Evolutionary conservation across 176 grass and related monocot species (phyloP), one percentile per base, ranked within the genome.

Genomic region (sorghum (Sorghum bicolor)): DNA sequence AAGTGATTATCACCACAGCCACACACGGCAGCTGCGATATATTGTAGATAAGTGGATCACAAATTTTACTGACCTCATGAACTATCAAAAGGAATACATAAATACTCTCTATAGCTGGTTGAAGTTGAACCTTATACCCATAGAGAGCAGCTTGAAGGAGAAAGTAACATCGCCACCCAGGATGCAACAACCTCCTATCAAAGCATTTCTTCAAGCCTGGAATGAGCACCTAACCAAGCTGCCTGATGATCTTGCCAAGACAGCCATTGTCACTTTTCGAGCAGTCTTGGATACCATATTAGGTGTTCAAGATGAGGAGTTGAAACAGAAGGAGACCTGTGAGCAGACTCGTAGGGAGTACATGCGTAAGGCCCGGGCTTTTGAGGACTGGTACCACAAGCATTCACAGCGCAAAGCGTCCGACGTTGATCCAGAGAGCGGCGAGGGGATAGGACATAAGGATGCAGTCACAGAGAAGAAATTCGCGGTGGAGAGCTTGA

Each of bases 71-170:
- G 77, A 90, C 10, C 89, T 99, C 67, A 87, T 99, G 75, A 81
- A 26, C 32, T 48, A 91, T 72, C 97, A 99, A 58, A 96, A 91
- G 86, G 91, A 94, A 48, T 99, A 96, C 81, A 90, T 94, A 72
- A 76, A 89, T 76, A 82, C 71, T 87, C 91, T 99, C 0, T 89
- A 92, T 65, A 58, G 88, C 72, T 99, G 97, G 97, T 78, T 96
- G 80, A 99, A 96, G 71, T 50, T 94, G 85, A 99, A 94, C 29
- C 85, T 96, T 86, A 78, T 92, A 75, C 97, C 97, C 55, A 94
- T 99, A 40, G 97, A 99, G 86, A 99, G 93, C 86, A 92, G 88
- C 77, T 88, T 99, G 82, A 99, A 94, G 74, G 97, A 94, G 82
- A 99, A 87, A 82, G 97, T 92, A 82, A 86, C 97, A 34, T 99